Conservation (phyloP, 1,139 yeast genomes). For the Geotrichum fermentans region DNA sequence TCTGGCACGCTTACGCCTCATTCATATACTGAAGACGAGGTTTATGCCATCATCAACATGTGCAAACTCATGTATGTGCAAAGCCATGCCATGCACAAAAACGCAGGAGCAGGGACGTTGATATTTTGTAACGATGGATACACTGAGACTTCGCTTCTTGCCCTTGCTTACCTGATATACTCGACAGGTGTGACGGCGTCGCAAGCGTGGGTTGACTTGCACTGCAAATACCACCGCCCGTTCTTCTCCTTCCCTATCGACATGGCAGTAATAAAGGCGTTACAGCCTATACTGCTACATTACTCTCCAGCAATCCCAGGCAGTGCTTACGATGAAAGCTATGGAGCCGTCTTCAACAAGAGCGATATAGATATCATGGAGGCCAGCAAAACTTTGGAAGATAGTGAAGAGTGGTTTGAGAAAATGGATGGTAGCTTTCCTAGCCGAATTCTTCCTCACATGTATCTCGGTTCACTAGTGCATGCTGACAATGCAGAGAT, state of each 20-base stretch:
- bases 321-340: constrained; percentile 17
- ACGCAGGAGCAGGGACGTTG: constrained; percentile 37
- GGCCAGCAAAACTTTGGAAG: too few species aligned
- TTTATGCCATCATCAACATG: constrained; percentile 29
- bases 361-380: constrained; percentile 2
- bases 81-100: constrained; percentile 25
- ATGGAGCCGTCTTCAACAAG: constrained; percentile 21
- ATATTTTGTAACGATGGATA: constrained; percentile 87
- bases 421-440: constrained; percentile 57
- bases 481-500: constrained; percentile 76
- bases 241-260: constrained; percentile 80
- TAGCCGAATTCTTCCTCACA: constrained; percentile 69
- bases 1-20: constrained; percentile 48
- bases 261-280: constrained; percentile 55
- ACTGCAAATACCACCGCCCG: constrained; percentile 63
- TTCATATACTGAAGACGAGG: constrained; percentile 27
- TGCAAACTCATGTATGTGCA: constrained; percentile 37
- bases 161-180: constrained; percentile 67
- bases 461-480: constrained; percentile 76
- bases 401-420: constrained; percentile 33
- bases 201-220: constrained; percentile 54
- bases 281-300: constrained; percentile 55
- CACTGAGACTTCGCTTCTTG: constrained; percentile 77
- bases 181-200: constrained; percentile 49
- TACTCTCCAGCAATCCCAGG: constrained; percentile 46